Percentiles rank a stretch among this genome's conserved stretches.
phyloP scores from a whole-genome alignment of 495 filamentous ascomycete genomes.

The Lasiosphaeria ovina region DNA sequence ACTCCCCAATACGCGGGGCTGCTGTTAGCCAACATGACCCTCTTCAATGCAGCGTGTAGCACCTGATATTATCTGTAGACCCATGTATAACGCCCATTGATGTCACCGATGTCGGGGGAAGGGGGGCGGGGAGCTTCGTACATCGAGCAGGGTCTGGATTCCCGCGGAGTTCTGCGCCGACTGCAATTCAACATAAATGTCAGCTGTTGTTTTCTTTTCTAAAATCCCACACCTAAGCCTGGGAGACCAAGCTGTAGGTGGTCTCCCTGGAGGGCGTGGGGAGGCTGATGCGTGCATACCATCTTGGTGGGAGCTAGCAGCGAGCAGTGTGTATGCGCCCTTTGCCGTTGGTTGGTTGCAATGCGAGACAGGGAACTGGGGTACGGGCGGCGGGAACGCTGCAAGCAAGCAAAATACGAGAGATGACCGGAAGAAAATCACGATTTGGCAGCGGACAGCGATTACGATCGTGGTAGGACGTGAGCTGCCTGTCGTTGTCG shows the following conservation, averaged over 20 bases:
- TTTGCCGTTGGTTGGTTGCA: background rate
- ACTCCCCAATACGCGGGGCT: background rate
- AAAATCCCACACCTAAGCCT: background rate
- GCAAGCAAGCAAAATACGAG: too few species aligned
- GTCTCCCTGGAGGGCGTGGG: too few species aligned
- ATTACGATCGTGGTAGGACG: too few species aligned
- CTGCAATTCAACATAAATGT: constrained; percentile 42
- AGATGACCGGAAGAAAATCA: too few species aligned
- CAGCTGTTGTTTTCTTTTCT: constrained; percentile 4
- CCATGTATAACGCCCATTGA: background rate
- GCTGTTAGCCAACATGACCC: background rate
- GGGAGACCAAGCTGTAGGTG: background rate
- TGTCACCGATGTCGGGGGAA: background rate
- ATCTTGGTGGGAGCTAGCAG: constrained; percentile 9
- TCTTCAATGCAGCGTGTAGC: background rate
- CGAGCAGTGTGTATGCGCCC: background rate
- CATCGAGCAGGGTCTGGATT: constrained; percentile 98
- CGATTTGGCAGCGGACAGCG: too few species aligned
- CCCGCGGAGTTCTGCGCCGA: constrained; percentile 97
- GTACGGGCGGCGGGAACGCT: too few species aligned
- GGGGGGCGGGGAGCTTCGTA: constrained; percentile 46
- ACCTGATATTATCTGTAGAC: background rate
- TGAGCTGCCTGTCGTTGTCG: too few species aligned
- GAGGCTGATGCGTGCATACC: constrained; percentile 3
- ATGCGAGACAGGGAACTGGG: too few species aligned